These are phyloP conservation scores for Wickerhamiella cacticola DNA, from an alignment of 805 yeast species.

Conservation along the genomic window DNA sequence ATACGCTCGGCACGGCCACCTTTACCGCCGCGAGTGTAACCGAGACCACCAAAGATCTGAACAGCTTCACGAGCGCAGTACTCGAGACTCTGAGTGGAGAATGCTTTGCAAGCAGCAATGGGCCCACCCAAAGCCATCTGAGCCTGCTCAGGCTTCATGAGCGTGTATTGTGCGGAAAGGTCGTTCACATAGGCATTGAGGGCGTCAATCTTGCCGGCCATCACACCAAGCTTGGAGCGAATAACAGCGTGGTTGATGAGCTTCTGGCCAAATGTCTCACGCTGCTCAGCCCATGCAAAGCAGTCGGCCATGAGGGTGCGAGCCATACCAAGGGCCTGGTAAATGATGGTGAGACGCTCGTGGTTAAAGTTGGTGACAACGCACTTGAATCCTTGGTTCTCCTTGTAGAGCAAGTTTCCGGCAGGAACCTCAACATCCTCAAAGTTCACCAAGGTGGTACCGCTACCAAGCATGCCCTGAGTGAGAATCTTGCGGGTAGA, in stretches of 20 bases:
- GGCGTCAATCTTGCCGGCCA: conserved; percentile 34
- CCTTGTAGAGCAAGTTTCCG: conserved; percentile 31
- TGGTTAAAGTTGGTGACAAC: conserved; percentile 36
- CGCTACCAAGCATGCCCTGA: conserved; percentile 34
- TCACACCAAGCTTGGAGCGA: conserved; percentile 33
- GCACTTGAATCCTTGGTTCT: conserved; percentile 33
- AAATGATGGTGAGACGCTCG: conserved; percentile 33
- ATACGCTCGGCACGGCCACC: conserved; percentile 35
- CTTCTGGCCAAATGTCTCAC: conserved; percentile 34
- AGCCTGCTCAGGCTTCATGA: conserved; percentile 29
- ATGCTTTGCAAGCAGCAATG: conserved; percentile 34
- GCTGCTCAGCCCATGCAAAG: conserved; percentile 31
- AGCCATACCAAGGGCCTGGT: conserved; percentile 32
- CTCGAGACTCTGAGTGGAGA: conserved; percentile 32
- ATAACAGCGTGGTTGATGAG: conserved; percentile 34
- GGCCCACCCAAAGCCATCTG: conserved; percentile 33
- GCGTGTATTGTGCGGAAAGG: conserved; percentile 27
- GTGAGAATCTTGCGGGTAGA: conserved; percentile 30
- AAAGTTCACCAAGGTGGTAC: conserved; percentile 33
- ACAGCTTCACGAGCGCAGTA: conserved; percentile 35
- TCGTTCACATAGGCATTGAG: conserved; percentile 32
- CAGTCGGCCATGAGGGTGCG: conserved; percentile 33
- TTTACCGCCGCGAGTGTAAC: conserved; percentile 35
- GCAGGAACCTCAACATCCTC: conserved; percentile 36
- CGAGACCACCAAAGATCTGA: conserved; percentile 34